These are phyloP conservation scores for Cercospora zeae-maydis DNA, from an alignment of 2,329 filamentous ascomycete genomes.

Conservation along the genomic window DNA sequence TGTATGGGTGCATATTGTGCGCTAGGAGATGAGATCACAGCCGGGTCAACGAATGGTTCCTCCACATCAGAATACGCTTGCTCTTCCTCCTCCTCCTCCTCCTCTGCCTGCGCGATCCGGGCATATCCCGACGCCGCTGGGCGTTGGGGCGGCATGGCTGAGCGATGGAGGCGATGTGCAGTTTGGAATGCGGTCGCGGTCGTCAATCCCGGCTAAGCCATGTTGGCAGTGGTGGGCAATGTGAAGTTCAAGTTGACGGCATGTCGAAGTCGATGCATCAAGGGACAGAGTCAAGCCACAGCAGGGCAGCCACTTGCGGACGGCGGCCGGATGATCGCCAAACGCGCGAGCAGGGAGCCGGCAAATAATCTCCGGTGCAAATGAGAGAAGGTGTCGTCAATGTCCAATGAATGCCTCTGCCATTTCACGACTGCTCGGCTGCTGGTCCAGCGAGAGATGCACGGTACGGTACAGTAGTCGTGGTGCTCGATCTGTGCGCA, in stretches of 20 bases:
- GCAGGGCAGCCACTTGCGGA: background rate
- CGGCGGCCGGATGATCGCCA: background rate
- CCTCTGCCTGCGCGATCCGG: constrained; percentile 51
- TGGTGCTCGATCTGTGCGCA: background rate
- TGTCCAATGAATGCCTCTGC: background rate
- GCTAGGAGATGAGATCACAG: constrained; percentile 36
- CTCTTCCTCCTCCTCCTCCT: constrained; percentile 46
- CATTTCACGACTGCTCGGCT: background rate
- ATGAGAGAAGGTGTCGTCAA: constrained; percentile 16
- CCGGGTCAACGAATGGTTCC: constrained; percentile 31
- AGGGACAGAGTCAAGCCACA: constrained; percentile 1
- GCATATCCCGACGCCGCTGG: constrained; percentile 51
- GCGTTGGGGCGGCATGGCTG: constrained; percentile 34
- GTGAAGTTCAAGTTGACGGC: background rate
- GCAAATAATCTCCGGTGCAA: constrained; percentile 10
- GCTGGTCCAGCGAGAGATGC: background rate
- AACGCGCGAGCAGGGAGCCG: constrained; percentile 3
- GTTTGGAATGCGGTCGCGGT: background rate
- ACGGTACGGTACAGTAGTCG: too few species aligned
- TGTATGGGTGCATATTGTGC: constrained; percentile 49
- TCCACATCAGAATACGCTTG: constrained; percentile 41
- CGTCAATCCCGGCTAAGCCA: background rate
- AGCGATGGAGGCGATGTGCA: background rate
- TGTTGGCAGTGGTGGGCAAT: background rate
- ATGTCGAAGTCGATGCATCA: background rate